Conservation (phyloP, 208 protist species). For the Strigomonas galati region DNA sequence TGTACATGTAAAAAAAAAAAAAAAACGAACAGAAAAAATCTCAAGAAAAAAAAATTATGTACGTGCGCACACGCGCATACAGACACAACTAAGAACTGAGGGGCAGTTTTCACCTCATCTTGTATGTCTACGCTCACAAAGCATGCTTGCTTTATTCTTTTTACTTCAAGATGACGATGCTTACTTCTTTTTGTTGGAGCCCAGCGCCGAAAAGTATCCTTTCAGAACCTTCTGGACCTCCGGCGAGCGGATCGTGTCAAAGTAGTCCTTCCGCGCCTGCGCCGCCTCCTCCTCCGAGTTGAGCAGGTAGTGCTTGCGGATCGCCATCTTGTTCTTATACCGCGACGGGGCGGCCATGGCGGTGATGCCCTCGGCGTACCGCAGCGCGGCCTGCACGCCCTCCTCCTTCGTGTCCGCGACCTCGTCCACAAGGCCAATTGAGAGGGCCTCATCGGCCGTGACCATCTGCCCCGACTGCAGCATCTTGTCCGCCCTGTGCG, state of each 20-base stretch:
- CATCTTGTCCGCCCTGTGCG: constrained; percentile 31
- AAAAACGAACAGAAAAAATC: background rate
- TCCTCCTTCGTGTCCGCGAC: constrained; percentile 28
- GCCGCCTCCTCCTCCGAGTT: too few species aligned
- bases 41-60: background rate
- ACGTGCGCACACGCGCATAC: background rate
- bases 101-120: background rate
- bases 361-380: constrained; percentile 14
- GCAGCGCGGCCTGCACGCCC: constrained; percentile 23
- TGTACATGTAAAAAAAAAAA: background rate
- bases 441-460: constrained; percentile 26
- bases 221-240: too few species aligned
- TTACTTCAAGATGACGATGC: too few species aligned
- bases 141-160: background rate
- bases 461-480: constrained; percentile 32
- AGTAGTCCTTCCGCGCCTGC: too few species aligned
- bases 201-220: too few species aligned
- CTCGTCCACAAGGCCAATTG: constrained; percentile 41
- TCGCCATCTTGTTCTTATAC: too few species aligned
- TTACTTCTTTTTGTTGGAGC: too few species aligned
- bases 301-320: too few species aligned
- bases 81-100: background rate
- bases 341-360: too few species aligned
- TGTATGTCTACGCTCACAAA: background rate
- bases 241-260: too few species aligned